Evolutionary conservation across 768 basidiomycete genomes (phyloP).

Genomic region (Trametes sanguinea): DNA sequence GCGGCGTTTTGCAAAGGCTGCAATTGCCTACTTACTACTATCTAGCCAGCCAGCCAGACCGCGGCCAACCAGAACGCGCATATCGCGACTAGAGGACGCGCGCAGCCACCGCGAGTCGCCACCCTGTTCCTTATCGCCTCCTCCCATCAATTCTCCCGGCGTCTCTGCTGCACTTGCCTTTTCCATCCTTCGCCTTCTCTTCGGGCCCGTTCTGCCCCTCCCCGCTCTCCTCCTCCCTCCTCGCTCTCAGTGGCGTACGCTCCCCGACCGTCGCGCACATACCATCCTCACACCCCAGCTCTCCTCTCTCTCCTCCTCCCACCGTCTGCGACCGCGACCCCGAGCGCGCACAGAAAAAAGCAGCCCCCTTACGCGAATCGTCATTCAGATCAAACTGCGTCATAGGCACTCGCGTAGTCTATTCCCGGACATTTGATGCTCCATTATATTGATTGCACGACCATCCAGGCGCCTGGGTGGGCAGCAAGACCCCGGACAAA

Average conservation of each 20-base stretch:
- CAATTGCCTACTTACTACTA: too few species aligned
- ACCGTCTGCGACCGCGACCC: neutral
- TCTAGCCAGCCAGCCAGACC: too few species aligned
- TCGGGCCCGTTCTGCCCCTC: neutral
- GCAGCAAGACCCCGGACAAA: slow-evolving; percentile 10
- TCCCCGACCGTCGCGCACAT: neutral
- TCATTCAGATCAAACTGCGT: slow-evolving; percentile 9
- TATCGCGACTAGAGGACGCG: too few species aligned
- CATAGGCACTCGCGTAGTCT: slow-evolving; percentile 4
- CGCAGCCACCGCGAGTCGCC: neutral
- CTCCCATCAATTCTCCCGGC: neutral
- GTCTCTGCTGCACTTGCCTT: neutral
- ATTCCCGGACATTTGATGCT: slow-evolving; percentile 15
- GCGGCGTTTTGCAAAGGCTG: too few species aligned
- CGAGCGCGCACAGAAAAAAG: neutral
- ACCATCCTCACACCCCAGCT: neutral
- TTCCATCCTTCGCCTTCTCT: neutral
- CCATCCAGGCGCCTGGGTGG: neutral
- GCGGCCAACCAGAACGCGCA: too few species aligned
- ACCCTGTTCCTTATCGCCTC: slow-evolving; percentile 11
- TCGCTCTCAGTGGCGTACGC: neutral
- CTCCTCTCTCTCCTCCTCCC: neutral
- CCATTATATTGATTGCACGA: slow-evolving; percentile 6
- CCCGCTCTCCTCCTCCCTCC: neutral
- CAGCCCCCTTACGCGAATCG: slow-evolving; percentile 4